Evolutionary conservation across 345 rosid genomes (phyloP).

Genomic region (Eucalyptus shirleyi): DNA sequence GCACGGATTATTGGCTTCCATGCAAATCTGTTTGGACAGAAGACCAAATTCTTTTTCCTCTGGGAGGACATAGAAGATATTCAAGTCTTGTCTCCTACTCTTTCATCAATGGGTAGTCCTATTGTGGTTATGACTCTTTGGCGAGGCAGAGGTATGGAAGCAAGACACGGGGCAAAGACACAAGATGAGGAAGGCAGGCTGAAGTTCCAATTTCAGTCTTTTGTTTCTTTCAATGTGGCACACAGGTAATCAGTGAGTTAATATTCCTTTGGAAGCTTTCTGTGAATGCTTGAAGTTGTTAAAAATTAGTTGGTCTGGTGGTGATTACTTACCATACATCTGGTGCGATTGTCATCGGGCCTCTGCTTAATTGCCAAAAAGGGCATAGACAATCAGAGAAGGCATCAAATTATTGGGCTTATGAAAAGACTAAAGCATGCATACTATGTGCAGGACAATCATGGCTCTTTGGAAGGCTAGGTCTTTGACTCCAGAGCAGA

Average conservation of each 20-base stretch:
- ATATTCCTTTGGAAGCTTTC: not conserved
- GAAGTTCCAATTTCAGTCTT: conserved; percentile 88
- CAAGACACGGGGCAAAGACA: conserved; percentile 79
- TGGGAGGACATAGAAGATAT: conserved; percentile 97
- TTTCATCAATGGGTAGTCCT: conserved; percentile 96
- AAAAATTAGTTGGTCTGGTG: not conserved
- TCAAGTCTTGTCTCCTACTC: conserved; percentile 64
- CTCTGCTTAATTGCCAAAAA: not conserved
- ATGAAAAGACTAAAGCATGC: not conserved
- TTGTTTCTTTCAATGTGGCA: conserved; percentile 84
- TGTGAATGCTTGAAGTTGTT: not conserved
- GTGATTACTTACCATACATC: not conserved
- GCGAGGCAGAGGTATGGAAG: conserved; percentile 76
- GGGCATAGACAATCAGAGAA: not conserved
- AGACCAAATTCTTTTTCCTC: conserved; percentile 88
- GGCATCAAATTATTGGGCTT: not conserved
- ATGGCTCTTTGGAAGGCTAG: conserved; percentile 97
- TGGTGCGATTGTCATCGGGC: not conserved
- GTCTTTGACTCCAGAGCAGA: conserved; percentile 90
- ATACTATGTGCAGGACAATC: conserved; percentile 51
- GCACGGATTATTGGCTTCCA: conserved; percentile 89
- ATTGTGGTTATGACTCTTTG: conserved; percentile 67
- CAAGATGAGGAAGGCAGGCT: conserved; percentile 93
- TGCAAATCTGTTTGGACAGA: conserved; percentile 84
- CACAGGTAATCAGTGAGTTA: conserved; percentile 39